Percentiles rank a stretch among this genome's conserved stretches.
phyloP scores from a whole-genome alignment of 2,329 filamentous ascomycete species.

The Calonectria crousiana region DNA sequence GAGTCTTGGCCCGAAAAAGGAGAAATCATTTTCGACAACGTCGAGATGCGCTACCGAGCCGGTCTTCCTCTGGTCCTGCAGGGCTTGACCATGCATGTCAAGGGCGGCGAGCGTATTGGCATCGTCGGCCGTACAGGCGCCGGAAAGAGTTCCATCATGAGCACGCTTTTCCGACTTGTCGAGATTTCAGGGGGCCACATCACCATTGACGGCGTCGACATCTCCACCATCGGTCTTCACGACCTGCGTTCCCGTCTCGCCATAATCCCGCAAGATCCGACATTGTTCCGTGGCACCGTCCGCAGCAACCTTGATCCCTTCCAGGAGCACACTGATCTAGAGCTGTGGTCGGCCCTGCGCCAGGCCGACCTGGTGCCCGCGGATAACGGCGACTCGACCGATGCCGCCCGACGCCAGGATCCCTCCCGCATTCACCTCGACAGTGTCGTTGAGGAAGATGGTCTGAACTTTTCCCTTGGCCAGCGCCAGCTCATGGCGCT shows the following conservation, averaged over 20 bases:
- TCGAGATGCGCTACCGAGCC: slow-evolving; percentile 82
- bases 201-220: slow-evolving; percentile 75
- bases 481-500: slow-evolving; percentile 97
- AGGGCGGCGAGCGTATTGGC: slow-evolving; percentile 82
- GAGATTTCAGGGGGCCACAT: slow-evolving; percentile 74
- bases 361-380: slow-evolving; percentile 78
- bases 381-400: slow-evolving; percentile 71
- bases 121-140: slow-evolving; percentile 86
- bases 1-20: slow-evolving; percentile 88
- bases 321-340: slow-evolving; percentile 80
- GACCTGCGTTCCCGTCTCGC: slow-evolving; percentile 81
- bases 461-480: slow-evolving; percentile 94
- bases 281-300: slow-evolving; percentile 84
- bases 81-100: slow-evolving; percentile 78
- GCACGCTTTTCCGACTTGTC: slow-evolving; percentile 81
- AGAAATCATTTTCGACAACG: slow-evolving; percentile 80
- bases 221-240: slow-evolving; percentile 79
- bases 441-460: slow-evolving; percentile 89
- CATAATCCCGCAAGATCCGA: slow-evolving; percentile 89
- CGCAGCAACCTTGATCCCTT: slow-evolving; percentile 86
- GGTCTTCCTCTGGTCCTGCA: slow-evolving; percentile 80
- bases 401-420: slow-evolving; percentile 79
- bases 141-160: slow-evolving; percentile 88
- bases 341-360: slow-evolving; percentile 81
- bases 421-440: slow-evolving; percentile 82